Evolutionary conservation across 768 basidiomycete species (phyloP), one percentile per base, ranked within the genome.

Genomic region (Tephrocybe sp.): DNA sequence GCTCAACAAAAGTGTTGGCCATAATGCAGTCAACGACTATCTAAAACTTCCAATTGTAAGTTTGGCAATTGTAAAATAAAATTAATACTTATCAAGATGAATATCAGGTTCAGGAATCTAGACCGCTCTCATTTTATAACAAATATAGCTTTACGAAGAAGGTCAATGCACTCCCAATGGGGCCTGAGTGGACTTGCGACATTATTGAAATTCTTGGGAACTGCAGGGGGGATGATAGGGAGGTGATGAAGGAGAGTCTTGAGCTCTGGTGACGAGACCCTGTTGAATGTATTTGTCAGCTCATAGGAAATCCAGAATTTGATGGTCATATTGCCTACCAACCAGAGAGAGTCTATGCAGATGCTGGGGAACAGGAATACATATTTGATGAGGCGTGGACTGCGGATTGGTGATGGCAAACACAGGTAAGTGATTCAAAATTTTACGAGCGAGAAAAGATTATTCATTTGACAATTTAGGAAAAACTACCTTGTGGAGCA

Each of bases 361-460:
- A 45, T n/a, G 4, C 2, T 4, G 16, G 33, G 3, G 44, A 6
- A 13, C 12, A 32, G n/a, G 19, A 44, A 16, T 10, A 32, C 1
- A 34, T 34, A 12, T 3, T 45, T 5, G 20, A 34, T 17, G 19
- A 45, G 31, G 11, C 34, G 56, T 6, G 71, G 72, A 9, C 45
- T 1, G 44, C 34, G 11, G 19, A 32, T 20, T 52, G 60, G 61
- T 4, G 69, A 71, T 54, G 57, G 66, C 4, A 6, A 14, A 0
- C 23, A 2, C 48, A 49, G 32, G 48, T 49, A 16, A 39, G 61
- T 4, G n/a, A n/a, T 26, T 26, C 26, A 26, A 26, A 26, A 26
- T 26, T 26, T 26, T 26, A 26, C 26, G 7, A 26, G 26, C 26
- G 26, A 26, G 26, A 26, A 26, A 26, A 26, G 26, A 26, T 59